Evolutionary conservation across 1,284 basidiomycete species (phyloP), one percentile per base, ranked within the genome.

Genomic region (Termitomyces sp.): DNA sequence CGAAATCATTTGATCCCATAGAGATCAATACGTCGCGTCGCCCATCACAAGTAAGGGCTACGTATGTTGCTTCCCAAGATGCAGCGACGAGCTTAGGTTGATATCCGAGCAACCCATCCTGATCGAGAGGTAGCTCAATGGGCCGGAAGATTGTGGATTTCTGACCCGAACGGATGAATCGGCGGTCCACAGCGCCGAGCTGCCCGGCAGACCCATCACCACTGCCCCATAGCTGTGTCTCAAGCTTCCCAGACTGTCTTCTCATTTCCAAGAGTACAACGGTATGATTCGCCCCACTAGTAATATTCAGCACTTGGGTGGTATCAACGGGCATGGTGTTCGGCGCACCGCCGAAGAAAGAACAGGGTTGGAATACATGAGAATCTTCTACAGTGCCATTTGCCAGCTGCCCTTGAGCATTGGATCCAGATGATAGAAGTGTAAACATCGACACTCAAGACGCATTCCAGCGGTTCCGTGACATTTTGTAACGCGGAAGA

Each of bases 1-100:
- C 90, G 65, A 86, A 93, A 67, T 93, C 92, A 67, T 94, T 79
- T 1, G 84, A 79, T 0, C 93, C 93, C 74, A 91, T 83, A 0
- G 91, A 84, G 28, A 95, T 65, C n/a, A 94, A 62, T 1, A 86
- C 65, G 63, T 94, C 90, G 38, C 60, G 67, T 34, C 64, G 64
- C 19, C 65, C 71, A 8, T 67, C 59, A 41, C 63, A 65, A 17
- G 75, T 72, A 4, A 87, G 64, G 7, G 82, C 84, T 39, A 92
- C 71, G 65, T 88, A 92, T 48, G 83, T 85, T 6, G 91, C 91
- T 67, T 94, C 89, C 92, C 92, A 95, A 26, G 83, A 80, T 1
- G 86, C 81, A 5, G 83, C 82, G 40, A 93, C 68, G 12, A 70
- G 55, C 48, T 72, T 74, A 44, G 72, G 67, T 15, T 62, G 55